Percentiles rank a stretch among this genome's conserved stretches.
Conservation (phyloP, 2,329 filamentous ascomycete genomes). For the Botrytis sinoallii region DNA sequence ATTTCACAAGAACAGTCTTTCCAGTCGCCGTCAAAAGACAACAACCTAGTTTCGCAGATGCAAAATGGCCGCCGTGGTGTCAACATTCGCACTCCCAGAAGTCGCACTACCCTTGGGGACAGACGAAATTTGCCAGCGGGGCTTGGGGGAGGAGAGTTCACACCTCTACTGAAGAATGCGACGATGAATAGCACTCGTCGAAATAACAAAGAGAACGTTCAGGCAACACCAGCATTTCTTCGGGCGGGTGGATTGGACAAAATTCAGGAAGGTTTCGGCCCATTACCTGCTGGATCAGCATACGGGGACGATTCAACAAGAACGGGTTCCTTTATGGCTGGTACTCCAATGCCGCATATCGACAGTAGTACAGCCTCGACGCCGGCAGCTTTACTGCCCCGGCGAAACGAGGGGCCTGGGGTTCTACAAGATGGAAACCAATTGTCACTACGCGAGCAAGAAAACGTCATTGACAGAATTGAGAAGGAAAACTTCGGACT, state of each 20-base stretch:
- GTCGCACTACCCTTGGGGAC: conserved; percentile 66
- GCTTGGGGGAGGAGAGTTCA: conserved; percentile 76
- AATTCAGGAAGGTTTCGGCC: conserved; percentile 70
- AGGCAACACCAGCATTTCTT: conserved; percentile 67
- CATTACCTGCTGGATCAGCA: conserved; percentile 68
- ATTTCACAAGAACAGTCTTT: conserved; percentile 88
- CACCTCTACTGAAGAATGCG: conserved; percentile 83
- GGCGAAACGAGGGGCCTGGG: conserved; percentile 60
- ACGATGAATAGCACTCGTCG: conserved; percentile 67
- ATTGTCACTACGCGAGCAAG: conserved; percentile 88
- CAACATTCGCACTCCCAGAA: conserved; percentile 69
- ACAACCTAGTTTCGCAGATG: conserved; percentile 70
- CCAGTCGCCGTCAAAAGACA: conserved; percentile 70
- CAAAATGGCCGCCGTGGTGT: conserved; percentile 59
- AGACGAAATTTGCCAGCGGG: conserved; percentile 65
- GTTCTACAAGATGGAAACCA: conserved; percentile 83
- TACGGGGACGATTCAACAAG: conserved; percentile 57
- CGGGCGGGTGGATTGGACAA: conserved; percentile 56
- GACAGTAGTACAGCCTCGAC: conserved; percentile 78
- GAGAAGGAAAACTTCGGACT: conserved; percentile 98
- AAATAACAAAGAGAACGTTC: conserved; percentile 59
- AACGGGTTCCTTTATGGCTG: conserved; percentile 59
- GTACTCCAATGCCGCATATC: conserved; percentile 72
- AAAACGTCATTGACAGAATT: conserved; percentile 91
- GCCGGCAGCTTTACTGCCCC: conserved; percentile 68